These are phyloP conservation scores for Mortierella alpina DNA, from an alignment of 192 early-diverging fungal species.

Conservation along the genomic window DNA sequence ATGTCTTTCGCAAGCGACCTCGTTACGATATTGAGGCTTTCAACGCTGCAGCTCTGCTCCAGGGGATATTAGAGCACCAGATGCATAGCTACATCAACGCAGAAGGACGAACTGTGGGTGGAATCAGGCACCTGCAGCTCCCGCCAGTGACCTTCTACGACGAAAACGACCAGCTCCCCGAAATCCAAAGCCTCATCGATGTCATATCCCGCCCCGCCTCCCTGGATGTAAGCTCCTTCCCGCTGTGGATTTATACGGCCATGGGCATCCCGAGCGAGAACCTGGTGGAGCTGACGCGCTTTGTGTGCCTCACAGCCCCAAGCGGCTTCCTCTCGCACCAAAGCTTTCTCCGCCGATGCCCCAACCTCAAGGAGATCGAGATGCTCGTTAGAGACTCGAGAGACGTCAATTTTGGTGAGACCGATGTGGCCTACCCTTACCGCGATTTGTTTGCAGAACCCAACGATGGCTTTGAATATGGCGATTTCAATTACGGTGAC, in stretches of 20 bases:
- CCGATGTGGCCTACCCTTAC: too few relatives aligned
- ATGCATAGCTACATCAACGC: background rate
- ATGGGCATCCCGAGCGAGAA: background rate
- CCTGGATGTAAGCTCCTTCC: conserved; percentile 5
- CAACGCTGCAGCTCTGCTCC: background rate
- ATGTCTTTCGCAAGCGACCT: background rate
- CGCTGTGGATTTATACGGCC: background rate
- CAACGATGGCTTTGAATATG: too few relatives aligned
- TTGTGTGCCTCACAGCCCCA: background rate
- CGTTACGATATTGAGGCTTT: background rate
- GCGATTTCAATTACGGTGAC: too few relatives aligned
- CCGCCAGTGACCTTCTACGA: conserved; percentile 3
- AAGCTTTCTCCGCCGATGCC: background rate
- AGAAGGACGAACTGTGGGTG: background rate
- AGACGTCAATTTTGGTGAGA: background rate
- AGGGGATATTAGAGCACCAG: conserved; percentile 5
- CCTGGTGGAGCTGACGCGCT: conserved; percentile 3
- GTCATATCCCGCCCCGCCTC: background rate
- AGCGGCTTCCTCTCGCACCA: background rate
- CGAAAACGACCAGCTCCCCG: background rate
- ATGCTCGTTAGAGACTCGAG: background rate
- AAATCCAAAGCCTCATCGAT: background rate
- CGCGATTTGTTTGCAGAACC: too few relatives aligned
- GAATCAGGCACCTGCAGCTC: conserved; percentile 7
- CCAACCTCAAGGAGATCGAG: conserved; percentile 11